Evolutionary conservation across 169 alveolate species (phyloP).

Genomic region (Condylostoma magnum): DNA sequence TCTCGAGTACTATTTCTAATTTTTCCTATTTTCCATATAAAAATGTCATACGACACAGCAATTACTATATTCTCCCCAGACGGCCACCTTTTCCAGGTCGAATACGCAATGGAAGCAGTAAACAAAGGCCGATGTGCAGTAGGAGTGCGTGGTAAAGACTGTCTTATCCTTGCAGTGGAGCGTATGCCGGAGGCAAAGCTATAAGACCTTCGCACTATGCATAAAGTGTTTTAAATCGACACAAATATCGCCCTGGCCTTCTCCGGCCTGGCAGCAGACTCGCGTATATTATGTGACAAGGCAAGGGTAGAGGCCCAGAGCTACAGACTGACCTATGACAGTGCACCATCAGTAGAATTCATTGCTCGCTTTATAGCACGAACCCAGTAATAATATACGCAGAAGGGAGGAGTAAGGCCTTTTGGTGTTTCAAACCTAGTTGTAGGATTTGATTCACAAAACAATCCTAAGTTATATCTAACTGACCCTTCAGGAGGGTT

Average conservation of each 20-base stretch:
- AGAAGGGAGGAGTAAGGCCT: constrained; percentile 98
- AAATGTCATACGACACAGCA: constrained; percentile 96
- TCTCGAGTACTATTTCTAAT: too few relatives aligned
- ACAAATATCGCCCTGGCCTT: constrained; percentile 94
- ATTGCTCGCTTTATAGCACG: constrained; percentile 94
- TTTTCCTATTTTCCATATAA: background rate
- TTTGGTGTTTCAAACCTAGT: constrained; percentile 96
- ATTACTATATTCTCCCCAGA: constrained; percentile 99
- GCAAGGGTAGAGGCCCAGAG: constrained; percentile 96
- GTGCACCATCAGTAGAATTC: constrained; percentile 95
- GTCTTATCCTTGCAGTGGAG: constrained; percentile 97
- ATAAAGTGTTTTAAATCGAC: constrained; percentile 93
- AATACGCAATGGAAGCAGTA: constrained; percentile 99
- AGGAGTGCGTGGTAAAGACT: constrained; percentile 94
- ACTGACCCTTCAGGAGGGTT: constrained; percentile 99
- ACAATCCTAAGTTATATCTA: constrained; percentile 91
- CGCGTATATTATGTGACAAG: constrained; percentile 94
- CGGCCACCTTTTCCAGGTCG: constrained; percentile 98
- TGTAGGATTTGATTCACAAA: constrained; percentile 90
- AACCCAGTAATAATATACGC: constrained; percentile 95
- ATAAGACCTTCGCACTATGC: constrained; percentile 92
- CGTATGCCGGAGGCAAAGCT: constrained; percentile 94
- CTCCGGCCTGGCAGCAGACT: constrained; percentile 99
- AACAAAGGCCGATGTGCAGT: constrained; percentile 95
- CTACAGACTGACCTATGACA: constrained; percentile 94